Base-by-base conservation (phyloP, 371 early-diverging fungal genomes). In the Actinomortierella wolfii region DNA sequence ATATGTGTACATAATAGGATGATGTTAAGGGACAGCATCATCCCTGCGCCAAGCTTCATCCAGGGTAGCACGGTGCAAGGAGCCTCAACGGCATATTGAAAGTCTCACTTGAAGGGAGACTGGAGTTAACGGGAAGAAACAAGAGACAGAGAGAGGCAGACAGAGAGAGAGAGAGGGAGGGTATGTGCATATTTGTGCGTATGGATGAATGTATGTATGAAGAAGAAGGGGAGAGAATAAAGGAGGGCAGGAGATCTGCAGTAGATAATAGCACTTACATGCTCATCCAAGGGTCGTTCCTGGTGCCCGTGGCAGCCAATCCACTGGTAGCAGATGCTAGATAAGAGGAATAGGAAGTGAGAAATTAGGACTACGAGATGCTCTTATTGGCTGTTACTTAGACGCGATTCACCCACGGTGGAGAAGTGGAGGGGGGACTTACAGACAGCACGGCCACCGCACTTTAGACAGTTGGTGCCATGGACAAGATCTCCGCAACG, bases 371-470 rank as follows among this genome's bases (percentile, higher is more conserved):
- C 17, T 5, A 23, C 9, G 24, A 34, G 28, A 4, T 34, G 34
- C 11, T 34, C 34, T 11, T 11, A 34, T 34, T 34, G 34, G 34
- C 34, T 34, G 34, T 34, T 11, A 11, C 34, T 48, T 5, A n/a
- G 46, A 17, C 52, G 14, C 23, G 46, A 28, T 14, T 28, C 9
- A 47, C 21, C 20, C 23, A 2, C 17, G 29, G 17, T 26, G 34
- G 34, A 4, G 34, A 11, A 34, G 34, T 6, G 34, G 4, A 34
- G 34, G 23, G 29, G 13, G 9, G n/a, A 76, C 75, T 55, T 78
- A 85, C 86, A 79, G 42, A 86, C 84, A 50, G 83, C 70, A 39
- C 81, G 71, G 28, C 86, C 86, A 44, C 86, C 84, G 60, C 86
- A 86, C 71, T 79, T 80, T 40, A 78, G 58, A 56, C 86, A 86